Base-by-base conservation (phyloP, 805 yeast genomes). In the Metschnikowia shivogae region DNA sequence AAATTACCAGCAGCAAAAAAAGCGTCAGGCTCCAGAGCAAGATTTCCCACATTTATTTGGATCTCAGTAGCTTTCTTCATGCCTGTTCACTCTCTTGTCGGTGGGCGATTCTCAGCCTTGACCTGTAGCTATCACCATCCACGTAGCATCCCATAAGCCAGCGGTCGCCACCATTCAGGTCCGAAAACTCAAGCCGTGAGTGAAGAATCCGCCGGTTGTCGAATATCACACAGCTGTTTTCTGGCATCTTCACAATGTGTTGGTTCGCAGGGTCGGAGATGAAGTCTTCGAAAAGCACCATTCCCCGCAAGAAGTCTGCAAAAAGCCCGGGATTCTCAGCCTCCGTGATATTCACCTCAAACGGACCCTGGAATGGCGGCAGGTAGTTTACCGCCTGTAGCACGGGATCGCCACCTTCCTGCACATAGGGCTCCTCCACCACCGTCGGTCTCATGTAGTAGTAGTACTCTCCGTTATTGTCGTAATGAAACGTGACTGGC, bases 291-390 rank as follows among this genome's bases (percentile, higher is more conserved):
- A 86, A 86, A n/a, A 70, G 48, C 28, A 65, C 59, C 47, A 82
- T 60, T 0, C 89, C 90, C 44, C 86, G 62, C 17, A 74, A 49
- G 59, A 82, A 84, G 42, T 80, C 81, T 10, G 72, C 64, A 52
- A 82, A 78, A 8, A 73, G 54, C 34, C 67, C 63, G 5, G 53
- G 44, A 34, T 51, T 33, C 24, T 51, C 54, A 28, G 66, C 63
- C 11, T 63, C 64, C 13, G 72, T 69, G n/a, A 78, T 73, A 14
- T 81, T 81, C 44, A 64, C 65, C 50, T 84, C 88, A 46, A 81
- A 78, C 1, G 92, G 92, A 0, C 86, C 92, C 58, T 86, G 95
- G 67, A 84, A 85, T 9, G 90, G 92, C 2, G 95, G 93, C 0
- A 92, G 81, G 61, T 85, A 86, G 58, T 83, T 84, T 14, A 84